A percentile compares a stretch with the other conserved stretches of the same genome.
phyloP scores from a whole-genome alignment of 768 basidiomycete species.

The Tylopilus balloui region DNA sequence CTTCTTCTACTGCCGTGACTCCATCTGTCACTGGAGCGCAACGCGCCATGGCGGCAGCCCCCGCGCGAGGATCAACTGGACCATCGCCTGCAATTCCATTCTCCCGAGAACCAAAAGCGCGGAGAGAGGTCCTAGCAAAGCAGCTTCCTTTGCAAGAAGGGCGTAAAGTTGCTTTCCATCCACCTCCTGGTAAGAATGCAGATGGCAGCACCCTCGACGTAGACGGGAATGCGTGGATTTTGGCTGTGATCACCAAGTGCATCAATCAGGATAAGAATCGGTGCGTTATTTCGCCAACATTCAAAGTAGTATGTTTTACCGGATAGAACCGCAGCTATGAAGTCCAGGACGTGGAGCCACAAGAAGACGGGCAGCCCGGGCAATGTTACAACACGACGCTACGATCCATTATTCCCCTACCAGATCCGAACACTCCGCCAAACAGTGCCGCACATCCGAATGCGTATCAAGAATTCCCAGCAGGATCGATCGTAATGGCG shows the following conservation, averaged over 20 bases:
- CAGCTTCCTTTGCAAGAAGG: constrained; percentile 69
- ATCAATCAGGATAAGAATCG: constrained; percentile 70
- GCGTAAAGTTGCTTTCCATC: constrained; percentile 79
- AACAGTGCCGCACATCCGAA: constrained; percentile 61
- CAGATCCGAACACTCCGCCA: constrained; percentile 58
- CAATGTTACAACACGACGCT: constrained; percentile 65
- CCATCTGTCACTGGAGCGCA: constrained; percentile 21
- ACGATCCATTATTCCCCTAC: constrained; percentile 72
- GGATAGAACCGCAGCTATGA: constrained; percentile 53
- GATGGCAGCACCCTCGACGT: constrained; percentile 47
- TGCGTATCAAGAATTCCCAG: constrained; percentile 66
- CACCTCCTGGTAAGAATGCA: constrained; percentile 51
- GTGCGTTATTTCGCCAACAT: constrained; percentile 30
- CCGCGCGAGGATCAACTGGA: constrained; percentile 54
- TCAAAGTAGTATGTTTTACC: not conserved
- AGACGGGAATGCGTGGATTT: constrained; percentile 63
- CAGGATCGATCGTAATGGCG: constrained; percentile 75
- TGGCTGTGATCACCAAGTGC: constrained; percentile 69
- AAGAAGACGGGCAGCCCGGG: constrained; percentile 75
- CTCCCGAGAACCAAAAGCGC: constrained; percentile 62
- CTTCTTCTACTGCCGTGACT: constrained; percentile 43
- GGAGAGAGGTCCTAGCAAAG: constrained; percentile 55
- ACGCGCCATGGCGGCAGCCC: constrained; percentile 11
- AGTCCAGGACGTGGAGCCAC: constrained; percentile 81
- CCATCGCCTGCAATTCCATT: constrained; percentile 47